A percentile compares a stretch with the other conserved stretches of the same genome.
Evolutionary conservation across 345 rosid species (phyloP).

Genomic region (Melaleuca alternifolia): DNA sequence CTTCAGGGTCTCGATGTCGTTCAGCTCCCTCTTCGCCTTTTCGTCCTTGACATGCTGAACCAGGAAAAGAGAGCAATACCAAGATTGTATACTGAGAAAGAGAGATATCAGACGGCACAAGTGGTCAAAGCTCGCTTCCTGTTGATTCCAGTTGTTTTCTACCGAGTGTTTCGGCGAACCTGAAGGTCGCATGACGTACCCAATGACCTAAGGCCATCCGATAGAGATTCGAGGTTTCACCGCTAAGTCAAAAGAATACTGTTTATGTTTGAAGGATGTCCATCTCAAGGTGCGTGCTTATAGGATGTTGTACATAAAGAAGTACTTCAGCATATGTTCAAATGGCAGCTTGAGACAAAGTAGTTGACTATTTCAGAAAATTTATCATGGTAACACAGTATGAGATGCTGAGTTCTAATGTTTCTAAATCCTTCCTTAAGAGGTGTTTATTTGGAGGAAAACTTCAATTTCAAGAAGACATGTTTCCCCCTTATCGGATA

Average conservation of each 20-base stretch:
- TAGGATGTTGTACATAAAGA: background rate
- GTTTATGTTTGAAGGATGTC: background rate
- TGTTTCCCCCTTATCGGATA: background rate
- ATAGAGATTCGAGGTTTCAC: too few species aligned
- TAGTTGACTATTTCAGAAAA: background rate
- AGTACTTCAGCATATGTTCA: background rate
- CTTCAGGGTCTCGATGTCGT: background rate
- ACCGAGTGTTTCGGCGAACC: background rate
- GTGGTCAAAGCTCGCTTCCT: too few species aligned
- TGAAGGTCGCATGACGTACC: fast-evolving
- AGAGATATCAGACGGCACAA: background rate
- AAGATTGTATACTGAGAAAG: background rate
- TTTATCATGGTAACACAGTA: background rate
- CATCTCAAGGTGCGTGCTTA: background rate
- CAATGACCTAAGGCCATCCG: background rate
- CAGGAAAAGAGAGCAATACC: background rate
- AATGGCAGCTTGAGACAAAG: fast-evolving
- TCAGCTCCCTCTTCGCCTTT: background rate
- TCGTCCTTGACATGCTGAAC: background rate
- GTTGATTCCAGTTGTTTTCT: background rate
- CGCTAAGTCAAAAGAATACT: too few species aligned
- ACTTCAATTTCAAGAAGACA: background rate
- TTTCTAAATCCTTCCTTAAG: background rate
- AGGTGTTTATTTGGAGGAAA: background rate
- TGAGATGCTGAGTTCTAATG: background rate